Conservation (phyloP, 2,329 filamentous ascomycete species). For the Talaromyces sp. region DNA sequence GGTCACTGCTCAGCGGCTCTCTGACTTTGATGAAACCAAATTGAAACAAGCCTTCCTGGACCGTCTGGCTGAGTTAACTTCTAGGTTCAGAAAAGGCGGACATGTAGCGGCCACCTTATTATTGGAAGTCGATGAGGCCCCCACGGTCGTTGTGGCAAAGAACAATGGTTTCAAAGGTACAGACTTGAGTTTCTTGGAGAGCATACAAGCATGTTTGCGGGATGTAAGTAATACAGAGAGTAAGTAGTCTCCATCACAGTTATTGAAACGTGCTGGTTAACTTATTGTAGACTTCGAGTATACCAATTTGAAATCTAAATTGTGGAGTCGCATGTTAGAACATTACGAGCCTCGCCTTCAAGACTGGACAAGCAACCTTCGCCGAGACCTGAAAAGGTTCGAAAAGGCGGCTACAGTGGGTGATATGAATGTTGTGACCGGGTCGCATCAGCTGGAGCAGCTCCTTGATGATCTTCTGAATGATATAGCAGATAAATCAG, state of each 20-base stretch:
- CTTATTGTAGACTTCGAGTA: not conserved
- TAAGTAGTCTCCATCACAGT: not conserved
- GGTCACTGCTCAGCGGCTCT: not conserved
- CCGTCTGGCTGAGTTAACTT: not conserved
- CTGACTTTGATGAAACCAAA: not conserved
- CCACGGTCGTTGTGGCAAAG: not conserved
- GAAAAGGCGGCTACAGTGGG: not conserved
- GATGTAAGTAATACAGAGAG: too few species aligned
- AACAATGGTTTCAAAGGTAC: not conserved
- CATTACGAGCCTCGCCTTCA: not conserved
- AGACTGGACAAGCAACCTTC: not conserved
- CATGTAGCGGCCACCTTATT: not conserved
- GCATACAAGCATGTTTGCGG: too few species aligned
- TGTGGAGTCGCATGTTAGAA: not conserved
- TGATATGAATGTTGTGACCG: not conserved
- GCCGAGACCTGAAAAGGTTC: not conserved
- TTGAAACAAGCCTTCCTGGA: not conserved
- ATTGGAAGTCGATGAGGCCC: not conserved
- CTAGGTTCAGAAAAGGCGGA: not conserved
- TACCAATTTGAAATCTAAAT: not conserved
- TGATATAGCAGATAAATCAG: not conserved
- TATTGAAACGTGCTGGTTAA: not conserved
- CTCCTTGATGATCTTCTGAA: not conserved
- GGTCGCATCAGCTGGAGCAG: not conserved
- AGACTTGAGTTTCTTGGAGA: too few species aligned